Conservation (phyloP, 1,284 basidiomycete species). For the Naganishia liquefaciens region DNA sequence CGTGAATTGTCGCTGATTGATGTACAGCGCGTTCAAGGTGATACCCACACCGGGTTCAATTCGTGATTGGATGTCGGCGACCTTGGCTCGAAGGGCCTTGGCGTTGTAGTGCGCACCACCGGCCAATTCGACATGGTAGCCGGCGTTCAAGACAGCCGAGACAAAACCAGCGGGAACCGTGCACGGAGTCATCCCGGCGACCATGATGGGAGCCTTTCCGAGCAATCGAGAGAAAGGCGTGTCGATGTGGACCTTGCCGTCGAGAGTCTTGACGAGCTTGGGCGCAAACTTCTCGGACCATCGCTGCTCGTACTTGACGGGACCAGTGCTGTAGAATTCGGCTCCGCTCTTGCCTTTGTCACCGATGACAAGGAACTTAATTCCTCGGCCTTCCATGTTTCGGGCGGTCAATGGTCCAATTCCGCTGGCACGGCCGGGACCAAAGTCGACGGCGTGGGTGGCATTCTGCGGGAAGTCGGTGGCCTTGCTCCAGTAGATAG, state of each 20-base stretch:
- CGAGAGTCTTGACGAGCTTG: constrained; percentile 81
- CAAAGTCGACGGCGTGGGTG: constrained; percentile 95
- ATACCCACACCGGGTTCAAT: constrained; percentile 85
- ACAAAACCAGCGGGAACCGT: constrained; percentile 93
- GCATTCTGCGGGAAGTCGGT: constrained; percentile 84
- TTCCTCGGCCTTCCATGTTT: constrained; percentile 88
- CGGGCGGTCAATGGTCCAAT: constrained; percentile 88
- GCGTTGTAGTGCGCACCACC: constrained; percentile 97
- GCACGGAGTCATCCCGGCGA: constrained; percentile 95
- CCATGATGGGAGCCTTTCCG: constrained; percentile 96
- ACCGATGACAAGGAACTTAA: constrained; percentile 81
- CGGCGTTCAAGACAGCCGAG: constrained; percentile 85
- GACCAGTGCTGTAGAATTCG: constrained; percentile 73
- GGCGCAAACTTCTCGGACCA: constrained; percentile 90
- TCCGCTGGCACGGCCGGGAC: constrained; percentile 88
- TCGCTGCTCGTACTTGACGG: constrained; percentile 75
- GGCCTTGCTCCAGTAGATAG: constrained; percentile 90
- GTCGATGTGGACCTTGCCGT: constrained; percentile 87
- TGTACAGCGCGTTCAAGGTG: constrained; percentile 93
- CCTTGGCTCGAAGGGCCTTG: constrained; percentile 80
- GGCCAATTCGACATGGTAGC: constrained; percentile 94
- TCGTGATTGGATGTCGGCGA: constrained; percentile 80
- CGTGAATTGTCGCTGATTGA: constrained; percentile 94
- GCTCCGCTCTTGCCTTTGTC: constrained; percentile 81
- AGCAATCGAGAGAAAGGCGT: constrained; percentile 93